Evolutionary conservation across 805 yeast genomes (phyloP).

Genomic region (Saturnispora kantuleensis): DNA sequence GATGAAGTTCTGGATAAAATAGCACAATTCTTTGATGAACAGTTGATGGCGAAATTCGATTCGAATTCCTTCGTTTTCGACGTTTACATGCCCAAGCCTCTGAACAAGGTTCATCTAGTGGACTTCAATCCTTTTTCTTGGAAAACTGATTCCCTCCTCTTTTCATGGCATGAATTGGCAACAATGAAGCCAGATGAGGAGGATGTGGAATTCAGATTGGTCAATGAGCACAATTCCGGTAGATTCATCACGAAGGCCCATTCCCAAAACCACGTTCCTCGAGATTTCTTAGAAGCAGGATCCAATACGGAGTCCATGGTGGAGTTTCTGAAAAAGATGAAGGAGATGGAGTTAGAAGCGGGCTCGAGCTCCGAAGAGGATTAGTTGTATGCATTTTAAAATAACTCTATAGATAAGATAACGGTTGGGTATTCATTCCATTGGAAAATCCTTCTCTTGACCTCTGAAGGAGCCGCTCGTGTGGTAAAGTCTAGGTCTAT

Average conservation of each 20-base stretch:
- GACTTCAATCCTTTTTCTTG: slow-evolving; percentile 84
- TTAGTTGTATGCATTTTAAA: too few species aligned
- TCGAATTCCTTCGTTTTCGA: slow-evolving; percentile 61
- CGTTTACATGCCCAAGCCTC: slow-evolving; percentile 72
- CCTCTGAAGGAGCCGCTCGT: slow-evolving; percentile 36
- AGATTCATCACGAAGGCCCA: slow-evolving; percentile 75
- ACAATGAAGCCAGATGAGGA: slow-evolving; percentile 26
- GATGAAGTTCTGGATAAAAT: slow-evolving; percentile 39
- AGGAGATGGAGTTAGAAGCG: slow-evolving; percentile 8
- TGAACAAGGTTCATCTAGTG: slow-evolving; percentile 51
- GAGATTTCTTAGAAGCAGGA: slow-evolving; percentile 81
- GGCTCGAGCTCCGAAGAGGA: slow-evolving; percentile 6
- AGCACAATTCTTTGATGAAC: slow-evolving; percentile 43
- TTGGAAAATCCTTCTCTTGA: slow-evolving; percentile 32
- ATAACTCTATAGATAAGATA: too few species aligned
- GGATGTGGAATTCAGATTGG: slow-evolving; percentile 45
- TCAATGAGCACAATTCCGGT: slow-evolving; percentile 59
- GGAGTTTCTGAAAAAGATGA: slow-evolving; percentile 52
- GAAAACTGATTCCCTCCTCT: slow-evolving; percentile 68
- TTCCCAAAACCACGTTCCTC: slow-evolving; percentile 85
- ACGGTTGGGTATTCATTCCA: slow-evolving; percentile 4
- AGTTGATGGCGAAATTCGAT: slow-evolving; percentile 39
- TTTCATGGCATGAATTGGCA: slow-evolving; percentile 74
- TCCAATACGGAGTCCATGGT: slow-evolving; percentile 58
- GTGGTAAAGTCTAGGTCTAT: slow-evolving; percentile 38